Percentiles rank a stretch among this genome's conserved stretches.
Evolutionary conservation across 306 rosid species (phyloP).

Genomic region (Cucurbita pepo): DNA sequence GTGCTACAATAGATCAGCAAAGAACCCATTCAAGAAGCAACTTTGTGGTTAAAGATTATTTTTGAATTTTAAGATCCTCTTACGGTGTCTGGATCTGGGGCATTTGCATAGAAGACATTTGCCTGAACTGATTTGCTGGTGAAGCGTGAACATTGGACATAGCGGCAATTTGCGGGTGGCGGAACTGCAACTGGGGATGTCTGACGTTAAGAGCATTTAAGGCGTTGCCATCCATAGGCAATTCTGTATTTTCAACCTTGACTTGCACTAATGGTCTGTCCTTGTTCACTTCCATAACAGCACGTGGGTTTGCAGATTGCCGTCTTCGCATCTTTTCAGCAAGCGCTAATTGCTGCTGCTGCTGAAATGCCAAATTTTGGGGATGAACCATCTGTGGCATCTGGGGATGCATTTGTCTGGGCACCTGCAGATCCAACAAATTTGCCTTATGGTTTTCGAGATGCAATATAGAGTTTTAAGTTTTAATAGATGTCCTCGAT

Average conservation of each 20-base stretch:
- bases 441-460: neutral
- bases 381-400: slow-evolving; percentile 50
- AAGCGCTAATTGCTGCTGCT: slow-evolving; percentile 30
- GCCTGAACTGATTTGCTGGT: slow-evolving; percentile 52
- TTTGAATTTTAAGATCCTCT: slow-evolving; percentile 14
- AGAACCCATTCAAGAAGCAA: neutral
- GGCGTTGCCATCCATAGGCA: slow-evolving; percentile 42
- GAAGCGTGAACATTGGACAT: slow-evolving; percentile 48
- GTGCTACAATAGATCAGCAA: neutral
- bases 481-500: neutral
- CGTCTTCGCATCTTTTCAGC: slow-evolving; percentile 51
- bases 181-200: slow-evolving; percentile 58
- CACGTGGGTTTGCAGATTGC: slow-evolving; percentile 40
- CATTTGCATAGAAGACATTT: slow-evolving; percentile 41
- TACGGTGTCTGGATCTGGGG: slow-evolving; percentile 67
- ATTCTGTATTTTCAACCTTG: slow-evolving; percentile 65
- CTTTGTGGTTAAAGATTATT: neutral
- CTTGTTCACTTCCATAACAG: slow-evolving; percentile 49
- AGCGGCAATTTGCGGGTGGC: slow-evolving; percentile 70
- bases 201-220: slow-evolving; percentile 36
- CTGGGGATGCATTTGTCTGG: slow-evolving; percentile 64
- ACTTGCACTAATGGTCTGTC: slow-evolving; percentile 82
- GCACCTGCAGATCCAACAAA: slow-evolving; percentile 20
- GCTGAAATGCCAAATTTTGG: slow-evolving; percentile 33
- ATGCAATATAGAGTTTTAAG: neutral